A percentile compares a stretch with the other conserved stretches of the same genome.
Evolutionary conservation across 1,284 basidiomycete genomes (phyloP).

Genomic region (Puccinia coronata): DNA sequence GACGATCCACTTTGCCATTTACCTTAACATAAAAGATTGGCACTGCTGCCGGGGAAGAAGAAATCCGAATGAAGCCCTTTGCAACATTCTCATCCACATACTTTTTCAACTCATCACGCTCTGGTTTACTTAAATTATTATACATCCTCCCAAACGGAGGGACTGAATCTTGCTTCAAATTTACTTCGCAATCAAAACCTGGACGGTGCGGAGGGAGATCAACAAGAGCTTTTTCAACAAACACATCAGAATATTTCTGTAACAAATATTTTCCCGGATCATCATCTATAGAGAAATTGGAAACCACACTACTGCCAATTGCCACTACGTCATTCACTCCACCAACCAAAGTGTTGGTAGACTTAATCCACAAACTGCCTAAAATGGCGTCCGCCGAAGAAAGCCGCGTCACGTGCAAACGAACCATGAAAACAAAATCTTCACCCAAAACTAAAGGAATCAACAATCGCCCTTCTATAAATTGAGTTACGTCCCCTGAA

Average conservation of each 20-base stretch:
- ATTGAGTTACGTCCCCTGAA: background rate
- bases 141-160: slow-evolving; percentile 4
- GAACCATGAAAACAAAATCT: background rate
- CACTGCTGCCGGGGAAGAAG: slow-evolving; percentile 22
- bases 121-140: background rate
- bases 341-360: background rate
- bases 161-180: background rate
- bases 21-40: slow-evolving; percentile 34
- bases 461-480: background rate
- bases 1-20: background rate
- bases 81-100: background rate
- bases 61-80: slow-evolving; percentile 12
- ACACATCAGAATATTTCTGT: background rate
- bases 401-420: background rate
- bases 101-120: background rate
- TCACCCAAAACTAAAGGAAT: background rate
- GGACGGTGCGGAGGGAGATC: background rate
- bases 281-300: background rate
- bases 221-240: background rate
- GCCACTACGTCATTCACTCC: background rate
- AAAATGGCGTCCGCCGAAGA: background rate
- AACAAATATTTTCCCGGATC: background rate
- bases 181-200: background rate
- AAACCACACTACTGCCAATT: background rate
- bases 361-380: background rate